Evolutionary conservation across 352 stramenopile genomes (phyloP).

Genomic region (Phytophthora sansomeana): DNA sequence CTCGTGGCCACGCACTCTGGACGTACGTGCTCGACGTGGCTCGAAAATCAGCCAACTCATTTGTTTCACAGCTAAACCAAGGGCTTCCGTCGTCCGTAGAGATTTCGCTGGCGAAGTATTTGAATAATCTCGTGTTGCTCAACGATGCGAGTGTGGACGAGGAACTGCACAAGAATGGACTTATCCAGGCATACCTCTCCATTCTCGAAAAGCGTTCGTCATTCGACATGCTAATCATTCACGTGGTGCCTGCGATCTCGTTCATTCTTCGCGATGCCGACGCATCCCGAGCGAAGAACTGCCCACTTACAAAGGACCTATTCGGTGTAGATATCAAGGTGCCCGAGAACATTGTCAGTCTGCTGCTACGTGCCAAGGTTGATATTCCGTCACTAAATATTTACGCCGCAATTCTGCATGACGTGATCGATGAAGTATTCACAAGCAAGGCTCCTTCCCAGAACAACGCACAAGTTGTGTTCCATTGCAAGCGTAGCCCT

Average conservation of each 20-base stretch:
- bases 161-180: constrained; percentile 62
- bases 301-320: constrained; percentile 75
- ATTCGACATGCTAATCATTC: constrained; percentile 91
- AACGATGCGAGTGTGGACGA: constrained; percentile 71
- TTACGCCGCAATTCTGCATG: constrained; percentile 79
- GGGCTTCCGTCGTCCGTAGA: constrained; percentile 78
- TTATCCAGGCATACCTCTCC: constrained; percentile 76
- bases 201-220: constrained; percentile 70
- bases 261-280: constrained; percentile 84
- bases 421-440: constrained; percentile 82
- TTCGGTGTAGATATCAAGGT: constrained; percentile 63
- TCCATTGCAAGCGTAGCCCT: constrained; percentile 72
- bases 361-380: constrained; percentile 67
- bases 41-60: constrained; percentile 49
- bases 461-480: constrained; percentile 77
- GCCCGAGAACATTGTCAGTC: constrained; percentile 59
- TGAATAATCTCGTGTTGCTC: constrained; percentile 79
- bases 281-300: constrained; percentile 66
- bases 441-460: constrained; percentile 60
- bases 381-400: constrained; percentile 75
- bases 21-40: constrained; percentile 57
- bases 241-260: constrained; percentile 79
- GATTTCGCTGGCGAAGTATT: constrained; percentile 84
- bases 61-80: constrained; percentile 70
- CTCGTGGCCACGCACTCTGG: constrained; percentile 68